Percentiles rank a stretch among this genome's conserved stretches.
phyloP scores from a whole-genome alignment of 441 rosid genomes.

The Euphorbia neoarborescens region DNA sequence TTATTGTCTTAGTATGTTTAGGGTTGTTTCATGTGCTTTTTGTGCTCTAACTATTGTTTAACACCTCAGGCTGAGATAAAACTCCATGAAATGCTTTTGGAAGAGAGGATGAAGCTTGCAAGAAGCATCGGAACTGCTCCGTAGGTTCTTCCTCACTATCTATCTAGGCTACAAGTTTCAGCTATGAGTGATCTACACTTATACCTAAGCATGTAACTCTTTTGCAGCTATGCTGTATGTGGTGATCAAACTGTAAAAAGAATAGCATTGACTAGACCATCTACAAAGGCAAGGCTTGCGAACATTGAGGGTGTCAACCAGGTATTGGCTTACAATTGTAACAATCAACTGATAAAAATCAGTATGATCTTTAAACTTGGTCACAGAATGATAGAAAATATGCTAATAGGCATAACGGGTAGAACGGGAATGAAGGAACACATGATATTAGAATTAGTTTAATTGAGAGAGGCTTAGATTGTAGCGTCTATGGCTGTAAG shows the following conservation, averaged over 20 bases:
- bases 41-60: conserved; percentile 9
- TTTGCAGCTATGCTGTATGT: conserved; percentile 38
- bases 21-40: neutral
- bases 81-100: conserved; percentile 36
- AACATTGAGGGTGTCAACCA: conserved; percentile 51
- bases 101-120: conserved; percentile 44
- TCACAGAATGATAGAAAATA: too few species aligned
- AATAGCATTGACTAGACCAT: conserved; percentile 40
- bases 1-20: neutral
- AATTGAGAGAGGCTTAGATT: too few species aligned
- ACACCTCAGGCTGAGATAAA: conserved; percentile 32
- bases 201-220: too few species aligned
- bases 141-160: conserved; percentile 28
- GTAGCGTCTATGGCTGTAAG: too few species aligned
- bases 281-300: conserved; percentile 43
- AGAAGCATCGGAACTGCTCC: conserved; percentile 45
- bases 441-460: too few species aligned
- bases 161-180: conserved; percentile 12
- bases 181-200: neutral
- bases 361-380: neutral
- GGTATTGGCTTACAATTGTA: conserved; percentile 22
- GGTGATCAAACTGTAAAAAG: conserved; percentile 43
- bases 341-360: neutral
- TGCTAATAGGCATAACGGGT: too few species aligned
- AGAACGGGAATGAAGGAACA: too few species aligned